Evolutionary conservation across 495 filamentous ascomycete genomes (phyloP), one percentile per base, ranked within the genome.

Genomic region (Penicillium ucsense): DNA sequence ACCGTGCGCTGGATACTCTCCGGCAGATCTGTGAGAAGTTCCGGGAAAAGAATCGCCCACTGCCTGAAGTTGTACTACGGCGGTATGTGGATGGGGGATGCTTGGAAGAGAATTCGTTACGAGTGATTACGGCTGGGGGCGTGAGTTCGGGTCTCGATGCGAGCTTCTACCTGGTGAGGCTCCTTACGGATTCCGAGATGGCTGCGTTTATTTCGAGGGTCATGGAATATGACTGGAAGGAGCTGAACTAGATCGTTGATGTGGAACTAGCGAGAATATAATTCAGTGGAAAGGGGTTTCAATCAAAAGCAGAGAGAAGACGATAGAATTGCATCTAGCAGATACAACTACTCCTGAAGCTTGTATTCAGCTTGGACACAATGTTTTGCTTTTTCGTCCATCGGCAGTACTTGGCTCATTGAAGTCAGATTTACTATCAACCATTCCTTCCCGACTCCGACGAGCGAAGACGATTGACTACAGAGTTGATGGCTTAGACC

Each of bases 111-210:
- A 78, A 80, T 57, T 82, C 84, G 11, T 74, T 90, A 59, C 74
- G 83, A 51, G 76, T 94, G 38, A 78, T 94, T 51, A 91, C 87
- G 33, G 75, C 74, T 60, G 85, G 86, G 45, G 88, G 87, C 41
- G 71, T 88, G 44, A 82, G 81, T 51, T 79, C 81, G 60, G 88
- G 88, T 50, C 65, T 91, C 31, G 88, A 94, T 71, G 88, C 85
- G 12, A 68, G 79, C 48, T 66, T 89, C 65, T 88, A 89, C 68
- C 67, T 94, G 54, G 83, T 91, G 41, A 82, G 78, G 65, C 80
- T 81, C 45, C 67, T 90, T 61, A 81, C 87, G 20, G 76, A 72
- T 8, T 72, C 82, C 51, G 84, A 86, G 20, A 67, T 75, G 38
- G 84, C 85, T 28, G 72, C 79, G 29, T 81, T 87, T 68, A 81